These are phyloP conservation scores for Colletotrichum agaves DNA, from an alignment of 2,329 filamentous ascomycete genomes.

Conservation along the genomic window DNA sequence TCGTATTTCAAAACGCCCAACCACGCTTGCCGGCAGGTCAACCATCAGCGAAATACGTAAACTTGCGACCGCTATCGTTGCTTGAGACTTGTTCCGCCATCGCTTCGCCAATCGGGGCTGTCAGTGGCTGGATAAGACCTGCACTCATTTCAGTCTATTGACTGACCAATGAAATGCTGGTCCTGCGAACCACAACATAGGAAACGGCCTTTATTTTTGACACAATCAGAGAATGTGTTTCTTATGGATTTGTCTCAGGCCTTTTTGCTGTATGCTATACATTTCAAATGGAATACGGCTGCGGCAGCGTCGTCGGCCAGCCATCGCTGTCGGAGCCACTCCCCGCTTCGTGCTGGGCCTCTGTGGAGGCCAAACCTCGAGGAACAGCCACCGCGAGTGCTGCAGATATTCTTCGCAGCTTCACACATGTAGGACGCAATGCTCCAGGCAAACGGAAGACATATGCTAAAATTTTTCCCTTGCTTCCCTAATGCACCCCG, in stretches of 20 bases:
- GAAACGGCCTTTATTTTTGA: neutral
- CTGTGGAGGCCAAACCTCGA: neutral
- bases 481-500: neutral
- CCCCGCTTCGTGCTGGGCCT: neutral
- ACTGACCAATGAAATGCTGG: neutral
- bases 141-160: no score
- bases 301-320: neutral
- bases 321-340: neutral
- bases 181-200: neutral
- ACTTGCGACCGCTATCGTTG: neutral
- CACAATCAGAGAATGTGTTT: neutral
- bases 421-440: neutral
- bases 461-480: constrained; percentile 3
- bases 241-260: neutral
- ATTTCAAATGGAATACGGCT: neutral
- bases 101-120: neutral
- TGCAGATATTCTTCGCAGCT: neutral
- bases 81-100: neutral
- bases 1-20: neutral
- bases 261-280: neutral
- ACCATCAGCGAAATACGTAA: neutral
- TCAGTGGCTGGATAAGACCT: no score
- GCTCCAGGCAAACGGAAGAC: neutral
- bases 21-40: neutral
- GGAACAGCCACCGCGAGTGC: neutral